Conservation (phyloP, 441 rosid genomes). For the Aleurites moluccanus region DNA sequence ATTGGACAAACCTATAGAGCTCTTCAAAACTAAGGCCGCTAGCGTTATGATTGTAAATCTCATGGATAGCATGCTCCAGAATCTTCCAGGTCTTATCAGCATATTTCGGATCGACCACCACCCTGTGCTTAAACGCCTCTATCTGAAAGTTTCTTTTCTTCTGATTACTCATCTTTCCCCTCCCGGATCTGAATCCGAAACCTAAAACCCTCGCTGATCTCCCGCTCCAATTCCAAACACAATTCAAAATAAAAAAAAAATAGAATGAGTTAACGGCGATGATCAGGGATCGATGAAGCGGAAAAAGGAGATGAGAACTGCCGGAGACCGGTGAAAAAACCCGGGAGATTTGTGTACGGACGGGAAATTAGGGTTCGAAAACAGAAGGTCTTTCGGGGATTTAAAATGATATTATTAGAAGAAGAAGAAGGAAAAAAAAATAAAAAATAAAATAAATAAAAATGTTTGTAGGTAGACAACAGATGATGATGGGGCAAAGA, state of each 20-base stretch:
- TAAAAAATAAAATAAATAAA: background rate
- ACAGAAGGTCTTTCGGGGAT: background rate
- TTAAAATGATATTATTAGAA: background rate
- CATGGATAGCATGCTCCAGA: slow-evolving; percentile 92
- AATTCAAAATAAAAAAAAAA: background rate
- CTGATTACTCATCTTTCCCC: slow-evolving; percentile 64
- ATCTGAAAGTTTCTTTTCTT: slow-evolving; percentile 91
- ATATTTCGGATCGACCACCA: slow-evolving; percentile 93
- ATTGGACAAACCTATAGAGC: slow-evolving; percentile 62
- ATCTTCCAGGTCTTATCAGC: slow-evolving; percentile 96
- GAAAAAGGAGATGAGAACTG: background rate
- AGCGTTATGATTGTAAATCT: slow-evolving; percentile 96
- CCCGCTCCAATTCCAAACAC: background rate
- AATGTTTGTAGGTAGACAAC: background rate
- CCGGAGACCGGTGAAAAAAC: slow-evolving; percentile 1
- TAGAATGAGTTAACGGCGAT: background rate
- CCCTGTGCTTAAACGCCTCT: slow-evolving; percentile 95
- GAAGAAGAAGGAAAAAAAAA: background rate
- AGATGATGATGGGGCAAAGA: background rate
- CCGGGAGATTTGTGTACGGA: background rate
- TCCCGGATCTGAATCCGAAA: slow-evolving; percentile 14
- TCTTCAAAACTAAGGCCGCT: slow-evolving; percentile 96
- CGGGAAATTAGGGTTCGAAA: slow-evolving; percentile 15
- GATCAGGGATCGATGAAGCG: background rate
- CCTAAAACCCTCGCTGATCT: background rate